Evolutionary conservation across 371 early-diverging fungal genomes (phyloP), one percentile per base, ranked within the genome.

Genomic region (Apophysomyces trapeziformis): DNA sequence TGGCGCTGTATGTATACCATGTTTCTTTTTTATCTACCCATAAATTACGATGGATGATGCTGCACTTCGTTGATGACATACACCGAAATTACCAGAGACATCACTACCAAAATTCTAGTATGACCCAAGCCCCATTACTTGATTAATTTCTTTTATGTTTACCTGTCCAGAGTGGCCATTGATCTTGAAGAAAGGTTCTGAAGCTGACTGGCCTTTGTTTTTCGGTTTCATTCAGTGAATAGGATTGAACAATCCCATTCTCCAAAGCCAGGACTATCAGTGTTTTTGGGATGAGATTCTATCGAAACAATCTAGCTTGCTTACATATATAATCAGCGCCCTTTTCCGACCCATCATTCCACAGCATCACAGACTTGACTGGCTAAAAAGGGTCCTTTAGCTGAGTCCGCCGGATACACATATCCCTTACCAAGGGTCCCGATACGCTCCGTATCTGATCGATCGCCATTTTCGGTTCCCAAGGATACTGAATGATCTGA

Each of bases 21-120:
- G 32, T 38, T 56, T 57, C 26, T 47, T 60, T 37, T 37, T 54
- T 38, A 57, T 57, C 14, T 64, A 57, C 41, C 26, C 65, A 45
- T 58, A 38, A 58, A 50, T 60, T 56, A 61, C 37, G 41, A 35
- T 35, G 67, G 54, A 56, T 61, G 57, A 26, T 61, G 56, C 32
- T 69, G 69, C 39, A 57, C 57, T 57, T 69, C 69, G 38, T 61
- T 64, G 43, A 69, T 54, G 14, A 69, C 65, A 39, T 64, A 69
- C 21, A 65, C 60, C 13, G 61, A 61, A 21, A 69, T 61, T 8
- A 69, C 54, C 57, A 69, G 37, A 1, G 69, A 69, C 69, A 69
- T 69, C 47, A 61, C 69, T 38, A 65, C 41, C 8, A 13, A 41
- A 41, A 41, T 41, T 41, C 41, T 41, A 41, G 41, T 41, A 41